phyloP scores from a whole-genome alignment of 345 rosid genomes.

The Erucastrum elatum region DNA sequence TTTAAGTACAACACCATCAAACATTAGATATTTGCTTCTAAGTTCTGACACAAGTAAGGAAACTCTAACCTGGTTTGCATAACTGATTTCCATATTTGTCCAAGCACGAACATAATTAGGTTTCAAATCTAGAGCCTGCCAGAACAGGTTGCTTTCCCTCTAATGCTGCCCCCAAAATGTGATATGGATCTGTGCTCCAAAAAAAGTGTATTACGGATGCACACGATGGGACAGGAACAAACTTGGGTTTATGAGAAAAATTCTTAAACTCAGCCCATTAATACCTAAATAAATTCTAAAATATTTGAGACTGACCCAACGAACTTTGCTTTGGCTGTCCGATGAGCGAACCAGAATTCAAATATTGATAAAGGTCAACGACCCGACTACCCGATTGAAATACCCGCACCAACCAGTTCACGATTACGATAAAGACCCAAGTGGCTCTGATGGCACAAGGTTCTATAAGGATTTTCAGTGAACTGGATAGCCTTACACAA shows the following conservation, averaged over 20 bases:
- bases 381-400: slow-evolving; percentile 10
- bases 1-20: not conserved
- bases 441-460: slow-evolving; percentile 34
- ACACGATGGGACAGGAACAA: too few relatives aligned
- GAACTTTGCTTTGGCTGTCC: slow-evolving; percentile 14
- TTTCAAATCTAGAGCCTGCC: slow-evolving; percentile 95
- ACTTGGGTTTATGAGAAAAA: too few relatives aligned
- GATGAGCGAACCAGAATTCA: not conserved
- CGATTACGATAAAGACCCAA: slow-evolving; percentile 25
- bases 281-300: not conserved
- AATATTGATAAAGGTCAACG: slow-evolving; percentile 2
- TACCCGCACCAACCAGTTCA: slow-evolving; percentile 23
- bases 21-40: not conserved
- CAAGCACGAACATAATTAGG: slow-evolving; percentile 99
- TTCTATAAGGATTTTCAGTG: slow-evolving; percentile 9
- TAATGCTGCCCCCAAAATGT: too few relatives aligned
- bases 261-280: too few relatives aligned
- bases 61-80: slow-evolving; percentile 86
- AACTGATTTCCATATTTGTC: slow-evolving; percentile 99
- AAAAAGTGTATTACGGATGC: too few relatives aligned
- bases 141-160: too few relatives aligned
- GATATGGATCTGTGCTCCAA: too few relatives aligned
- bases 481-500: slow-evolving; percentile 21
- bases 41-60: not conserved
- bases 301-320: slow-evolving; percentile 1